Evolutionary conservation across 1,139 yeast genomes (phyloP), one percentile per base, ranked within the genome.

Genomic region (Hyphopichia burtonii): DNA sequence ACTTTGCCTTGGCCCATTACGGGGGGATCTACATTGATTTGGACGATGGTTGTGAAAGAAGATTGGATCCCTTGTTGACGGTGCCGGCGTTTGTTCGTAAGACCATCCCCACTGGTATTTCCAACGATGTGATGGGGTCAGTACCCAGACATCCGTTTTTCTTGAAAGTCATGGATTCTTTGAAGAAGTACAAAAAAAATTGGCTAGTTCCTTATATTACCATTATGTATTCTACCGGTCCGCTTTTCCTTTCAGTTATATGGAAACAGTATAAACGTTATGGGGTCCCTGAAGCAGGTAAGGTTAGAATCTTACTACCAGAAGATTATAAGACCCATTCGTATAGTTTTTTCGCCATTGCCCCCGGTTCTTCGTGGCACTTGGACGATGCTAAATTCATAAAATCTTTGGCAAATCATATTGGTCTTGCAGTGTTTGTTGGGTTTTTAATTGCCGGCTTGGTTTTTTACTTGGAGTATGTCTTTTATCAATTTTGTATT

Each of bases 151-250:
- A 90, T 64, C 96, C 96, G 2, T 88, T 89, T 66, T 89, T 88
- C 68, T 61, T 74, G 40, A 84, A 84, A 59, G 86, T 77, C 15
- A 76, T 89, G 50, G 83, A 83, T 48, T 78, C 76, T 42, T 71
- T 90, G 47, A 65, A 80, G 49, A 71, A 64, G 40, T 89, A 86
- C 63, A 76, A 85, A 54, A 71, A 75, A 45, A 83, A 85, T 60
- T 87, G 93, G 88, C 63, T 83, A 36, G 80, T 88, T 20, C 96
- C 97, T 14, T 90, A 90, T 65, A 71, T 90, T 46, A 90, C 97
- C 32, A 89, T 90, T 61, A 90, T 90, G 96, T 86, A 81, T 57
- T 83, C 95, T 14, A 91, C 98, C 1, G 98, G 98, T 4, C 97
- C 98, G 0, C 67, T 90, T 46, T 89, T 88, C 58, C 71, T 90